Conservation (phyloP, 140 eudicot species). For the Ambrosia hybrid region DNA sequence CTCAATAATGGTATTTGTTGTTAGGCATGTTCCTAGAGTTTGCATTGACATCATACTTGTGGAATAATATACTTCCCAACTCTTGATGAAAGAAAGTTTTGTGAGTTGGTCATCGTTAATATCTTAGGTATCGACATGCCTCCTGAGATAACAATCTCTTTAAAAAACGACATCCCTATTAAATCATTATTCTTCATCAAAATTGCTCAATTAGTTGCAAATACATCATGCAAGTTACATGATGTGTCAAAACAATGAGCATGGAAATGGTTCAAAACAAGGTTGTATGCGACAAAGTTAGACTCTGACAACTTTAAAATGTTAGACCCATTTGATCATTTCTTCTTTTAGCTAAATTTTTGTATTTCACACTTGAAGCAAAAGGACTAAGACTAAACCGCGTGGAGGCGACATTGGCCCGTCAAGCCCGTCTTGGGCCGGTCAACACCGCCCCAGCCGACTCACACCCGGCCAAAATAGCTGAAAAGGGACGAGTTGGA, state of each 20-base stretch:
- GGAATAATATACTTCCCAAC: constrained; percentile 33
- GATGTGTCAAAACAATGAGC: background rate
- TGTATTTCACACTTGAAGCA: background rate
- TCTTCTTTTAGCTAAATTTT: background rate
- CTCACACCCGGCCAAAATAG: too few species aligned
- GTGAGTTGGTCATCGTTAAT: constrained; percentile 20
- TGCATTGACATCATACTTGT: constrained; percentile 25
- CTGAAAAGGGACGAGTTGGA: too few species aligned
- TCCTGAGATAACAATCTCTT: constrained; percentile 40
- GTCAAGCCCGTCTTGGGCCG: too few species aligned
- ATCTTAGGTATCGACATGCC: constrained; percentile 36
- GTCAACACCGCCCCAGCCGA: too few species aligned
- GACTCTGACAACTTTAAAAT: background rate
- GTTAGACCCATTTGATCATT: background rate
- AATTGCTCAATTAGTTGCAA: background rate
- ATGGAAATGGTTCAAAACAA: background rate
- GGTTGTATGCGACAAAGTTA: background rate
- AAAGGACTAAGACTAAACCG: background rate
- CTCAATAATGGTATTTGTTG: background rate
- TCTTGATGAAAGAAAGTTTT: constrained; percentile 26
- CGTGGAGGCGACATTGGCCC: too few species aligned
- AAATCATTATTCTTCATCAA: background rate
- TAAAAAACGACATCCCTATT: background rate
- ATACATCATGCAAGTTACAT: background rate
- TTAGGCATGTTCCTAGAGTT: background rate